Conservation (phyloP, 2,329 filamentous ascomycete genomes). For the Podosphaera aphanis region DNA sequence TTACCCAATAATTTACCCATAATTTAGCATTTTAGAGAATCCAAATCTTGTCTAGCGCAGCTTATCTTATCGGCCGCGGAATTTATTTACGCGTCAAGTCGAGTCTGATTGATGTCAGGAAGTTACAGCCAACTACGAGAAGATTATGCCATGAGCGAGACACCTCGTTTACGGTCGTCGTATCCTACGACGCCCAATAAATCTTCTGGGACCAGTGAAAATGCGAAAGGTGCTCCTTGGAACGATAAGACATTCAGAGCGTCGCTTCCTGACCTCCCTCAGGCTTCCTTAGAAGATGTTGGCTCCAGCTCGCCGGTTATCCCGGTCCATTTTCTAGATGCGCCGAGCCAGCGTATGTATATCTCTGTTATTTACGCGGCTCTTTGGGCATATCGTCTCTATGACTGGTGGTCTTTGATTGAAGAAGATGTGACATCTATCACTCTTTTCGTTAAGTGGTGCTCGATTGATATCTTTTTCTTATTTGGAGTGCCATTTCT, state of each 20-base stretch:
- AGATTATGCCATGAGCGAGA: constrained; percentile 43
- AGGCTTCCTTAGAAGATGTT: constrained; percentile 5
- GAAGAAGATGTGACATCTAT: constrained; percentile 74
- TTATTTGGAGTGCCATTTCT: constrained; percentile 70
- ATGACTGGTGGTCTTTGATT: constrained; percentile 59
- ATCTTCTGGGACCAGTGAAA: constrained; percentile 19
- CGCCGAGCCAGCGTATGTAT: constrained; percentile 76
- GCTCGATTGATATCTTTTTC: constrained; percentile 62
- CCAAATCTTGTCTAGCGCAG: no score
- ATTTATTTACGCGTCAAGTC: no score
- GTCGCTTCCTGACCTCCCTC: constrained; percentile 12
- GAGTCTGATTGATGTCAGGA: no score
- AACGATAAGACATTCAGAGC: constrained; percentile 7
- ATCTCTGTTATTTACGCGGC: constrained; percentile 55
- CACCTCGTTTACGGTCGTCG: constrained; percentile 60
- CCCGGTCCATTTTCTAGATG: constrained; percentile 60
- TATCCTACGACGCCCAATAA: constrained; percentile 50
- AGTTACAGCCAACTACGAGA: background rate
- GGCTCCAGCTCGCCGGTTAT: constrained; percentile 37
- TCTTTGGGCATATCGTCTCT: constrained; percentile 62
- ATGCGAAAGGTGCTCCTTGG: constrained; percentile 14
- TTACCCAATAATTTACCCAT: no score
- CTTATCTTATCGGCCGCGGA: no score
- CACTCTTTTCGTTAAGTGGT: constrained; percentile 84
- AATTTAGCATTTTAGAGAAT: no score